Evolutionary conservation across 2,329 filamentous ascomycete genomes (phyloP).

Genomic region (Periconia macrospinosa): DNA sequence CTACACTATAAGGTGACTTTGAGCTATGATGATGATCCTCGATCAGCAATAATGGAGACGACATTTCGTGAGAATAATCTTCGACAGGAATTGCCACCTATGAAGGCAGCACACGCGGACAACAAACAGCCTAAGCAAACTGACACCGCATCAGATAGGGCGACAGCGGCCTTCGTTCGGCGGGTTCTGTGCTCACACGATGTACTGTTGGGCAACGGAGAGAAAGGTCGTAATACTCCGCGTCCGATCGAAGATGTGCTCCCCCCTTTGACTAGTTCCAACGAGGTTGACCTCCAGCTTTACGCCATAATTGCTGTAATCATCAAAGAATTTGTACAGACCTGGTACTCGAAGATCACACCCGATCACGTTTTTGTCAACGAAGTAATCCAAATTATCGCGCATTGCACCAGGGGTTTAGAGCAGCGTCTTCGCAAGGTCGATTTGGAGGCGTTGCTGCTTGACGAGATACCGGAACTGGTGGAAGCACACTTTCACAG

Average conservation of each 20-base stretch:
- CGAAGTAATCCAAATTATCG: conserved; percentile 87
- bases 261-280: conserved; percentile 89
- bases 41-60: conserved; percentile 30
- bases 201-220: conserved; percentile 50
- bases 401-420: conserved; percentile 84
- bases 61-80: conserved; percentile 21
- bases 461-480: conserved; percentile 86
- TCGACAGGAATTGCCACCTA: conserved; percentile 25
- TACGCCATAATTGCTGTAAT: conserved; percentile 92
- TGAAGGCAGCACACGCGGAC: conserved; percentile 14
- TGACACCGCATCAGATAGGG: conserved; percentile 67
- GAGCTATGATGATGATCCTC: conserved; percentile 17
- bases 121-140: conserved; percentile 14
- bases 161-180: conserved; percentile 79
- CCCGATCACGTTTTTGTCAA: conserved; percentile 85
- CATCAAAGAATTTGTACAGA: conserved; percentile 84
- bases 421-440: conserved; percentile 83
- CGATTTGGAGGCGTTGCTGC: conserved; percentile 77
- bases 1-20: not conserved
- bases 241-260: conserved; percentile 77
- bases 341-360: conserved; percentile 92
- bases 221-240: conserved; percentile 60
- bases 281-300: conserved; percentile 88
- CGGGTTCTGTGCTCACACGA: conserved; percentile 78
- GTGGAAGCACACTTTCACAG: conserved; percentile 79